These are phyloP conservation scores for Boechera stricta DNA, from an alignment of 345 rosid species.

Conservation along the genomic window DNA sequence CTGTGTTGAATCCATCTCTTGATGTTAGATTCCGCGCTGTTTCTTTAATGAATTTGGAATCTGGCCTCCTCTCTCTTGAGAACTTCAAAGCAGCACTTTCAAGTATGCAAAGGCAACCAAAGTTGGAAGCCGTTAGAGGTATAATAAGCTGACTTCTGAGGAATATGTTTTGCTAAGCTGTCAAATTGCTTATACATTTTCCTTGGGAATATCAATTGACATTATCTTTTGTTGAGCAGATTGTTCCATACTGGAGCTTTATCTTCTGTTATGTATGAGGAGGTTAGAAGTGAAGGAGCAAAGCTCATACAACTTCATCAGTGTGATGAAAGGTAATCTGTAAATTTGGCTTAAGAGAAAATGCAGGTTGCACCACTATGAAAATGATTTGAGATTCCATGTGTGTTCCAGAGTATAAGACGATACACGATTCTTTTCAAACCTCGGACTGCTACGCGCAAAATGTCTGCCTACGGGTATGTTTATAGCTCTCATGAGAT, in stretches of 20 bases:
- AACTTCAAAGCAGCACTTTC: constrained; percentile 78
- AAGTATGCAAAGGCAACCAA: constrained; percentile 71
- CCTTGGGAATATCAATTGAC: constrained; percentile 5
- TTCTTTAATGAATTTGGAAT: constrained; percentile 66
- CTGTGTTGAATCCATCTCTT: constrained; percentile 30
- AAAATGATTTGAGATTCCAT: constrained; percentile 17
- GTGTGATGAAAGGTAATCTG: constrained; percentile 81
- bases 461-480: constrained; percentile 76
- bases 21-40: constrained; percentile 72
- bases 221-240: constrained; percentile 52
- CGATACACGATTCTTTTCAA: constrained; percentile 73
- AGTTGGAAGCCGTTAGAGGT: constrained; percentile 85
- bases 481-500: constrained; percentile 40
- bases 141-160: constrained; percentile 16
- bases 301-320: constrained; percentile 76
- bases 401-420: constrained; percentile 74
- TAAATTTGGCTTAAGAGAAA: constrained; percentile 18
- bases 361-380: constrained; percentile 8
- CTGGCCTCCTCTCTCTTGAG: constrained; percentile 72
- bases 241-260: constrained; percentile 89
- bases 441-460: constrained; percentile 74
- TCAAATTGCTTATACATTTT: constrained; percentile 10
- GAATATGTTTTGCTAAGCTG: constrained; percentile 16
- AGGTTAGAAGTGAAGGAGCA: constrained; percentile 89
- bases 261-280: constrained; percentile 84